Evolutionary conservation across 139 green algal species (phyloP).

Genomic region (Chlamydomonas schloesseri): DNA sequence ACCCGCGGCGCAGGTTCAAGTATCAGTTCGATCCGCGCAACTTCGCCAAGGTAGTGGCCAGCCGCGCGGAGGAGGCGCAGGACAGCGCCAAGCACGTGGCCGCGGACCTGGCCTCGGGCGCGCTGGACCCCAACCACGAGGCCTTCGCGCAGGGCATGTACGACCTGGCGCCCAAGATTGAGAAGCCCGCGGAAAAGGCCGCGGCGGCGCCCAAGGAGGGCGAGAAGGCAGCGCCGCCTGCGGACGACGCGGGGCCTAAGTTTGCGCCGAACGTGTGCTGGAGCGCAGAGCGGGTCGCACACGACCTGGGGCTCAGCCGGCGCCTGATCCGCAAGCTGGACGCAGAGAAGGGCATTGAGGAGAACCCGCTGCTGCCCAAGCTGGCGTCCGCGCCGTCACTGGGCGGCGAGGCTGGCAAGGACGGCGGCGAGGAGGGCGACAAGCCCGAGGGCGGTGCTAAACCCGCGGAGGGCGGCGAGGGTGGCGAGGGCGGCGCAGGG

Average conservation of each 20-base stretch:
- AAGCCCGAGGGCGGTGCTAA: constrained; percentile 20
- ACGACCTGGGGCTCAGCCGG: constrained; percentile 73
- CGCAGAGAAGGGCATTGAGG: constrained; percentile 78
- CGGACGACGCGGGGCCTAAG: constrained; percentile 11
- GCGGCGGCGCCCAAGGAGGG: too few relatives aligned
- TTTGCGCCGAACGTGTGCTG: constrained; percentile 68
- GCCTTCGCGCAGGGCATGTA: constrained; percentile 67
- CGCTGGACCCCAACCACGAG: constrained; percentile 52
- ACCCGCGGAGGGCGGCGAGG: constrained; percentile 28
- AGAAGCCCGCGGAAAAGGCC: constrained; percentile 15
- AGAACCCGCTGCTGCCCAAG: constrained; percentile 66
- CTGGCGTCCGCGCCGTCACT: not conserved
- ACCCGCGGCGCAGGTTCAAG: constrained; percentile 27
- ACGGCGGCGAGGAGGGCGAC: not conserved
- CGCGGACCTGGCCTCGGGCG: constrained; percentile 53
- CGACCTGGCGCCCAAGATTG: constrained; percentile 50
- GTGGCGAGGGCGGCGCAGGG: not conserved
- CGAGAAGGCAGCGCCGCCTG: not conserved
- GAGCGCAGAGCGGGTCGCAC: constrained; percentile 60
- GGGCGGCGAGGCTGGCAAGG: not conserved
- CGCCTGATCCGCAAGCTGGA: constrained; percentile 81
- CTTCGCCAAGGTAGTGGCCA: constrained; percentile 54
- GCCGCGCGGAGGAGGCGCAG: constrained; percentile 56
- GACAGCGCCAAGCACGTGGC: constrained; percentile 54
- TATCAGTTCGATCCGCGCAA: constrained; percentile 61